Evolutionary conservation across 139 green algal genomes (phyloP), one percentile per base, ranked within the genome.

Genomic region (Raphidocelis subcapitata): DNA sequence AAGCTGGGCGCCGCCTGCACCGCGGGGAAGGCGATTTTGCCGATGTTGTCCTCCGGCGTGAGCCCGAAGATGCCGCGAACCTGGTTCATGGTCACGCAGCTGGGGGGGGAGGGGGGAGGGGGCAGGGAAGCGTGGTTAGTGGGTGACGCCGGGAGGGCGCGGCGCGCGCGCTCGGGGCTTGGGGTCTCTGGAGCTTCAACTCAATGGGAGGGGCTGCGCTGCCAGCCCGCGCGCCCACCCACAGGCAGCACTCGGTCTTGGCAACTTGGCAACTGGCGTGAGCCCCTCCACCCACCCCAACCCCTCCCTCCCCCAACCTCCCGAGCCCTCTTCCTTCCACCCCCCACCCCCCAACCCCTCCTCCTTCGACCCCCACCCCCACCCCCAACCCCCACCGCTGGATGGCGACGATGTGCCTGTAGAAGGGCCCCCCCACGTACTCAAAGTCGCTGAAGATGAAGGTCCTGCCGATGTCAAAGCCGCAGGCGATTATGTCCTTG

Each of bases 381-480:
- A 8, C 55, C 10, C 55, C 55, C 24, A 16, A 28, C 26, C 26
- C 55, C 26, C 63, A 92, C 82, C 82, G 78, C 74, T 97, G 92
- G 41, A 98, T 98, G 49, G 82, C 72, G 2, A 93, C 82, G 36
- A 98, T 92, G 84, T 97, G 97, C 69, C 88, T 82, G 84, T 99
- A 99, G 68, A 99, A 98, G 18, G 85, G 83, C 26, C 91, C 93
- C 44, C 93, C 91, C 51, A 99, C 82, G 75, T 96, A 99, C 63
- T 98, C 92, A 80, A 96, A 98, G 82, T 99, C 95, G 1, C 75
- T 89, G 85, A 99, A 99, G 68, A 99, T 98, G 85, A 99, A 99
- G 3, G 96, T 99, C 63, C 88, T 89, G 23, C 82, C 65, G 12
- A 92, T 61, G 75, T 99, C 93, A 79, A 99, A 99, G 28, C 96